Evolutionary conservation across 2,329 filamentous ascomycete genomes (phyloP).

Genomic region (Bipolaris gigantea): DNA sequence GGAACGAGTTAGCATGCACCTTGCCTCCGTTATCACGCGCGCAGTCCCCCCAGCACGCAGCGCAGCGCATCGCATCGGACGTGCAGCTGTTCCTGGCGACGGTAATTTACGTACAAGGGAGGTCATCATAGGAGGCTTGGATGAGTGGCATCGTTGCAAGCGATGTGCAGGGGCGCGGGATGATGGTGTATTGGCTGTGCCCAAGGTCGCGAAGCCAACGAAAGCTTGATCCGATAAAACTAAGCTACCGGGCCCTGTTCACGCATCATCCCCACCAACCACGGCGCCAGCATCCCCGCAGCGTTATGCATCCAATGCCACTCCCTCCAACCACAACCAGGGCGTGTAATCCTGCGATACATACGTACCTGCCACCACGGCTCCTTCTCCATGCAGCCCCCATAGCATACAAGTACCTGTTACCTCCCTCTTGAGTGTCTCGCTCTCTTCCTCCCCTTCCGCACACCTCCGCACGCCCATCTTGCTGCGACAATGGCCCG

Average conservation of each 20-base stretch:
- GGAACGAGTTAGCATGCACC: conserved; percentile 25
- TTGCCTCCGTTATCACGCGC: conserved; percentile 1
- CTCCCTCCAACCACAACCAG: not conserved
- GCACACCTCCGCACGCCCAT: conserved; percentile 25
- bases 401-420: conserved; percentile 7
- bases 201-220: conserved; percentile 11
- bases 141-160: conserved; percentile 63
- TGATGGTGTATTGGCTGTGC: conserved; percentile 16
- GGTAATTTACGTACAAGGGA: conserved; percentile 66
- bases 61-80: conserved; percentile 47
- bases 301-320: conserved; percentile 16
- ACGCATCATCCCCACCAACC: conserved; percentile 12
- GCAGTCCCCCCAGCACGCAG: conserved; percentile 3
- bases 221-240: conserved; percentile 14
- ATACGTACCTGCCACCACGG: not conserved
- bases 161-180: conserved; percentile 13
- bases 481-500: conserved; percentile 42
- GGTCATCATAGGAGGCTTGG: conserved; percentile 72
- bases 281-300: conserved; percentile 9
- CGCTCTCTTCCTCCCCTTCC: conserved; percentile 3
- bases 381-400: conserved; percentile 1
- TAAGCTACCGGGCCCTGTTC: conserved; percentile 13
- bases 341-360: not conserved
- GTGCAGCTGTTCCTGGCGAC: conserved; percentile 58
- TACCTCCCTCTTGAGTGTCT: conserved; percentile 7